A percentile compares a stretch with the other conserved stretches of the same genome.
phyloP scores from a whole-genome alignment of 2,329 filamentous ascomycete species.

The Colletotrichum sp. region DNA sequence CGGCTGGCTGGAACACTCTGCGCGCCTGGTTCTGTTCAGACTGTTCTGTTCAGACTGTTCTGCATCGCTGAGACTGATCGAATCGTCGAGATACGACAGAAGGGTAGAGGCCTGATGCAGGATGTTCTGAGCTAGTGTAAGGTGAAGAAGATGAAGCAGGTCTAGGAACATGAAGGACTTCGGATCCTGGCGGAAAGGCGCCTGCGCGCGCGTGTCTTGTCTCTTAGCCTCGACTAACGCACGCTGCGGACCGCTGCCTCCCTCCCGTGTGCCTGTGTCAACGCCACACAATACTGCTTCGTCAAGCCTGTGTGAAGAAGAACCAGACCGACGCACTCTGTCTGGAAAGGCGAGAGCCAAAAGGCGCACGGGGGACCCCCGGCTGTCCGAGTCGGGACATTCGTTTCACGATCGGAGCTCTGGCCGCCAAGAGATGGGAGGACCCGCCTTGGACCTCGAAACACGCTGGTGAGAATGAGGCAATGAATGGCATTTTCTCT shows the following conservation, averaged over 20 bases:
- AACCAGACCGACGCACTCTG: neutral
- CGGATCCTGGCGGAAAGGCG: neutral
- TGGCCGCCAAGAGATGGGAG: constrained; percentile 20
- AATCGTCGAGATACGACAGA: neutral
- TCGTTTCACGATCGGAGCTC: constrained; percentile 20
- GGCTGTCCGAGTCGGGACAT: constrained; percentile 15
- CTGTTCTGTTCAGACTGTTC: neutral
- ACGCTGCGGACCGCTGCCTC: constrained; percentile 1
- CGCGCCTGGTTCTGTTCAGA: neutral
- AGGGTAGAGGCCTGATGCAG: neutral
- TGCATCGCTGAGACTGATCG: neutral
- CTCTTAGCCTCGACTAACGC: neutral
- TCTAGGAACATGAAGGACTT: neutral
- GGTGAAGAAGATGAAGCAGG: neutral
- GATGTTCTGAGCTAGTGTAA: neutral
- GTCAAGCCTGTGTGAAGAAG: neutral
- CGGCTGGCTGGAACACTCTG: neutral
- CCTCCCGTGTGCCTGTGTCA: neutral
- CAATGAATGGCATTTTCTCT: neutral
- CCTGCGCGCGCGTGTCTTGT: neutral
- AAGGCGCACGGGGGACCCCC: neutral
- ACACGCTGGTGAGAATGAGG: neutral
- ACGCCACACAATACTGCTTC: neutral
- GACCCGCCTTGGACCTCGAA: constrained; percentile 19
- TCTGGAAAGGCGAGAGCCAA: neutral